phyloP scores from a whole-genome alignment of 176 grass and related monocot species.

The Carex parvula region DNA sequence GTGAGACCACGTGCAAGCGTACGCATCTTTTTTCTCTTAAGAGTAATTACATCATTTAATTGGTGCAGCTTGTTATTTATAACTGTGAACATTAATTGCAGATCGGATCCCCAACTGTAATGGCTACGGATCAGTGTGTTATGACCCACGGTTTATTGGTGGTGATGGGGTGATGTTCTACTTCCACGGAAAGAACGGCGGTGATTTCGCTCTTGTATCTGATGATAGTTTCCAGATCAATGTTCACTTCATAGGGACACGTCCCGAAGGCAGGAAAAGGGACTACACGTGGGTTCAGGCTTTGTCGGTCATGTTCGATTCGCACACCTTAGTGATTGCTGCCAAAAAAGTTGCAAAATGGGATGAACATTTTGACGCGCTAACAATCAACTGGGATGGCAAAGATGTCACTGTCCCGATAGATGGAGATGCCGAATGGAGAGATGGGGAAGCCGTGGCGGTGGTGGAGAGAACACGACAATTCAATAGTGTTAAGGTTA shows the following conservation, averaged over 20 bases:
- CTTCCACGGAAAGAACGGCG: constrained; percentile 35
- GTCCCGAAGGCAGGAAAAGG: constrained; percentile 18
- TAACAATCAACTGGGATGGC: constrained; percentile 32
- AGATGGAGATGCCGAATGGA: constrained; percentile 35
- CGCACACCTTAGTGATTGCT: constrained; percentile 34
- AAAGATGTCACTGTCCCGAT: constrained; percentile 22
- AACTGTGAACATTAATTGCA: not conserved
- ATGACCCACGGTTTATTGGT: constrained; percentile 41
- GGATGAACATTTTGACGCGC: constrained; percentile 33
- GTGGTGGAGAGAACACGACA: constrained; percentile 29
- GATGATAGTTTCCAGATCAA: constrained; percentile 47
- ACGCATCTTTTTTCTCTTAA: not conserved
- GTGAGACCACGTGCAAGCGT: constrained; percentile 43
- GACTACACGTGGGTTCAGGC: constrained; percentile 53
- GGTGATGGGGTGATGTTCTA: constrained; percentile 50
- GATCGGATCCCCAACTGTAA: constrained; percentile 36
- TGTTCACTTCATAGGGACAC: constrained; percentile 42
- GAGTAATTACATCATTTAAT: not conserved
- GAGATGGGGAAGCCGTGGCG: not conserved
- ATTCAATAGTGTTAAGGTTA: constrained; percentile 23
- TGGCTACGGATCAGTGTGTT: constrained; percentile 43
- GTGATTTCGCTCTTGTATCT: constrained; percentile 43
- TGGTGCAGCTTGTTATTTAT: not conserved
- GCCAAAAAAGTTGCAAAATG: constrained; percentile 33
- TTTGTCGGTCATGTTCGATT: constrained; percentile 40